Evolutionary conservation across 257 asterid genomes (phyloP).

Genomic region (Fraxinus americana): DNA sequence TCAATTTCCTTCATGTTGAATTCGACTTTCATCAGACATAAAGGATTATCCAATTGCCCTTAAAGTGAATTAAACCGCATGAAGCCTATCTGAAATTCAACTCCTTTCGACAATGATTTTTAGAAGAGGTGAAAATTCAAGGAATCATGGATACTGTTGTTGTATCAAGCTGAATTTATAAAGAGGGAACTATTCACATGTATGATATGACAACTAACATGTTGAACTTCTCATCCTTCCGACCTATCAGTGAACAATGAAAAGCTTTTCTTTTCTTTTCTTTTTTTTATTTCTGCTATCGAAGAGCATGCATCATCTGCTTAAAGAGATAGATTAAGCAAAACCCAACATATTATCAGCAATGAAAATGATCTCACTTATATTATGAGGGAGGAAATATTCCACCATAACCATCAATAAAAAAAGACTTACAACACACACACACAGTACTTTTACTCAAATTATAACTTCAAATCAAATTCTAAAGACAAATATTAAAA

Average conservation of each 20-base stretch:
- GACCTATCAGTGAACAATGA: too few species aligned
- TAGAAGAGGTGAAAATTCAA: background rate
- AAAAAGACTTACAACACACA: background rate
- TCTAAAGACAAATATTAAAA: slow-evolving; percentile 9
- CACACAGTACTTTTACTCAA: background rate
- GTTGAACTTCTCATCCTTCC: too few species aligned
- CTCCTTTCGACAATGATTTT: slow-evolving; percentile 7
- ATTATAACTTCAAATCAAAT: slow-evolving; percentile 13
- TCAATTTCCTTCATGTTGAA: background rate
- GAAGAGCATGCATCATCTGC: background rate
- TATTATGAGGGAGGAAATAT: background rate
- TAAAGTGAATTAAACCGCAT: background rate
- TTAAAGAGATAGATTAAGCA: background rate
- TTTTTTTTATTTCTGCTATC: too few species aligned
- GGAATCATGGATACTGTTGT: slow-evolving; percentile 5
- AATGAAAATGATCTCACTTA: slow-evolving; percentile 12
- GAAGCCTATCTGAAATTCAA: slow-evolving; percentile 4
- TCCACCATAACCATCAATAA: slow-evolving; percentile 23
- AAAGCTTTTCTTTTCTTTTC: too few species aligned
- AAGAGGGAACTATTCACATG: slow-evolving; percentile 8
- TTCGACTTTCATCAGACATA: too few species aligned
- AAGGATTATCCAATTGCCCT: too few species aligned
- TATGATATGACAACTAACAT: background rate
- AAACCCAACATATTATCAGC: slow-evolving; percentile 5
- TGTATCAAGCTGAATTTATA: slow-evolving; percentile 1